Conservation (phyloP, 257 asterid species). For the Jacaranda mimosifolia region DNA sequence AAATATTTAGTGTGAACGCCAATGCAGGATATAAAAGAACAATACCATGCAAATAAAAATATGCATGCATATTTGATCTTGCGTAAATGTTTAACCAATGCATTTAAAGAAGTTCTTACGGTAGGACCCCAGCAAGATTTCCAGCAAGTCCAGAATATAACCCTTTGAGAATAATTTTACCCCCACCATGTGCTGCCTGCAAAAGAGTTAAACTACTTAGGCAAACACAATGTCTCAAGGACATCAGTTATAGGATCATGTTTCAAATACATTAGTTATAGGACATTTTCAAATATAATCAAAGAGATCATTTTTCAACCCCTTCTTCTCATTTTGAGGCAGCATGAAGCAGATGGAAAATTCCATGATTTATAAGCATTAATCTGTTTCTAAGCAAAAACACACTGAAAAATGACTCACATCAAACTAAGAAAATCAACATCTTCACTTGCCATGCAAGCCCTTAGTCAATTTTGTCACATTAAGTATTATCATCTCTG, state of each 20-base stretch:
- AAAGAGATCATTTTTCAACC: constrained; percentile 22
- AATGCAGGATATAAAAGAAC: background rate
- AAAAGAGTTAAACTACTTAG: constrained; percentile 36
- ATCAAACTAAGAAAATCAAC: background rate
- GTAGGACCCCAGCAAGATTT: constrained; percentile 94
- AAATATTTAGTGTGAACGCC: background rate
- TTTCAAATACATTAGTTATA: background rate
- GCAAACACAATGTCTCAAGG: constrained; percentile 22
- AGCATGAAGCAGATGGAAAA: constrained; percentile 22
- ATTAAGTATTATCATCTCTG: background rate
- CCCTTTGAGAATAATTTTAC: constrained; percentile 87
- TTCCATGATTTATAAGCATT: constrained; percentile 9
- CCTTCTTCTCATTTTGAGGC: constrained; percentile 25
- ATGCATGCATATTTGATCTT: constrained; percentile 20
- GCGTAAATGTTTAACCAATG: constrained; percentile 18
- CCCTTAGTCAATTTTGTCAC: background rate
- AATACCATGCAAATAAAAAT: background rate
- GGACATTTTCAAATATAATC: background rate
- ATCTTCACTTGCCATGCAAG: constrained; percentile 21
- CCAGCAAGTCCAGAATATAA: constrained; percentile 95
- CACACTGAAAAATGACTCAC: background rate
- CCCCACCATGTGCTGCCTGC: constrained; percentile 95
- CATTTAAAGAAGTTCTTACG: constrained; percentile 64
- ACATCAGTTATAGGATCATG: constrained; percentile 8
- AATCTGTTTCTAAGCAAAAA: background rate